Base-by-base conservation (phyloP, 2,329 filamentous ascomycete species). In the Rasamsonia emersonii region DNA sequence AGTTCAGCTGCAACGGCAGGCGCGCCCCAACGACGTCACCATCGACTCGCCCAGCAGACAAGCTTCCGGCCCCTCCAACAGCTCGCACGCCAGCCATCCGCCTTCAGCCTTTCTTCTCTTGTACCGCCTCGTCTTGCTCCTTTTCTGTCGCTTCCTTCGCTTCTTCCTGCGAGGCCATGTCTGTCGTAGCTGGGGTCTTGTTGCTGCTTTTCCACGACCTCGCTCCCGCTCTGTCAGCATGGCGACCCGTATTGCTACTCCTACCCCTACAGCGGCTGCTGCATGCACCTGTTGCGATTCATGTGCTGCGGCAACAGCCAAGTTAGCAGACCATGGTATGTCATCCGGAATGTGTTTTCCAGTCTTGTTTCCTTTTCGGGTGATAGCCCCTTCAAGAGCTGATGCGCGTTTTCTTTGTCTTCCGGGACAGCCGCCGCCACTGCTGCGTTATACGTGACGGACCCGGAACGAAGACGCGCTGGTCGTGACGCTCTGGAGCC, bases 381-480 rank as follows among this genome's bases (percentile, higher is more conserved):
- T 6, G 8, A 18, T 16, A 13, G 9, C 14, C 18, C 18, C 18
- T 30, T n/a, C n/a, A n/a, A n/a, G n/a, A n/a, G n/a, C n/a, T n/a
- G n/a, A n/a, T n/a, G n/a, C n/a, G n/a, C n/a, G n/a, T n/a, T n/a
- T n/a, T n/a, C n/a, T n/a, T n/a, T n/a, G n/a, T n/a, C n/a, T n/a
- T n/a, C n/a, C n/a, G n/a, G n/a, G n/a, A n/a, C 23, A 37, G 37
- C 37, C 66, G 76, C 76, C 42, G 75, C 75, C n/a, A 70, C 67
- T 8, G 73, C 76, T 38, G 76, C 76, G 4, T 56, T 79, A 9
- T 73, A 73, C 50, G 70, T 64, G 29, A 71, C 67, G 9, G 62
- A 66, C 47, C 54, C 51, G 23, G 53, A 51, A 46, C 53, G 51
- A 20, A 57, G 46, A 37, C 39, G 30, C 11, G 16, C 37, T 18